Percentiles rank a stretch among this genome's conserved stretches.
These are phyloP conservation scores for Pluteus cervinus DNA, from an alignment of 768 basidiomycete species.

Conservation along the genomic window DNA sequence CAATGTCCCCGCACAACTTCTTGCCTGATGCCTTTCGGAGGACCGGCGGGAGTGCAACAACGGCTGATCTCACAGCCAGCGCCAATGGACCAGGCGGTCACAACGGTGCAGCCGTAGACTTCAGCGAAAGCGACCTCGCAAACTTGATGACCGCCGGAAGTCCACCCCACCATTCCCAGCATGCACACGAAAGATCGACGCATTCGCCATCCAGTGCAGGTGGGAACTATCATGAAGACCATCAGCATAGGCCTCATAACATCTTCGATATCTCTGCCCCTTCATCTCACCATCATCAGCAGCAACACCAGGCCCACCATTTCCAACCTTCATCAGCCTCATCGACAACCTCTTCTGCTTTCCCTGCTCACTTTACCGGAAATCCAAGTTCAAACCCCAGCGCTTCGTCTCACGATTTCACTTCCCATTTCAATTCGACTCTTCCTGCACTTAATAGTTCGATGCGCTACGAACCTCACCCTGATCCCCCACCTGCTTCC, in stretches of 20 bases:
- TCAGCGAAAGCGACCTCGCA: slow-evolving; percentile 66
- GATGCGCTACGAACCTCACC: slow-evolving; percentile 44
- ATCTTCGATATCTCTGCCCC: slow-evolving; percentile 31
- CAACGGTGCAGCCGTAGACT: slow-evolving; percentile 42
- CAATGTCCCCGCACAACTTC: slow-evolving; percentile 40
- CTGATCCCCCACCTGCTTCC: slow-evolving; percentile 23
- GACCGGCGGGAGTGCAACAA: slow-evolving; percentile 31
- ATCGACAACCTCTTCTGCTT: slow-evolving; percentile 1
- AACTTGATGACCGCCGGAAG: slow-evolving; percentile 26
- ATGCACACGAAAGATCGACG: slow-evolving; percentile 14
- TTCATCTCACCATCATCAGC: background rate
- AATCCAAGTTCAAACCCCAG: no score
- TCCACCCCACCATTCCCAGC: slow-evolving; percentile 20
- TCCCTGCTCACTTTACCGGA: background rate
- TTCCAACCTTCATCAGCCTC: background rate
- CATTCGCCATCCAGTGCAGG: slow-evolving; percentile 9
- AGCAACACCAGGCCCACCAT: no score
- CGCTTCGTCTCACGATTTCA: slow-evolving; percentile 15
- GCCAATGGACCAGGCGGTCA: no score
- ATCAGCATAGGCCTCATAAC: slow-evolving; percentile 29
- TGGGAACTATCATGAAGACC: slow-evolving; percentile 14
- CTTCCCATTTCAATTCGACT: slow-evolving; percentile 41
- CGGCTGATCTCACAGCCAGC: no score
- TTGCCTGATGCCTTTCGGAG: slow-evolving; percentile 53
- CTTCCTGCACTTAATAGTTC: slow-evolving; percentile 46